These are phyloP conservation scores for Diversispora epigaea DNA, from an alignment of 192 early-diverging fungal species.

Conservation along the genomic window DNA sequence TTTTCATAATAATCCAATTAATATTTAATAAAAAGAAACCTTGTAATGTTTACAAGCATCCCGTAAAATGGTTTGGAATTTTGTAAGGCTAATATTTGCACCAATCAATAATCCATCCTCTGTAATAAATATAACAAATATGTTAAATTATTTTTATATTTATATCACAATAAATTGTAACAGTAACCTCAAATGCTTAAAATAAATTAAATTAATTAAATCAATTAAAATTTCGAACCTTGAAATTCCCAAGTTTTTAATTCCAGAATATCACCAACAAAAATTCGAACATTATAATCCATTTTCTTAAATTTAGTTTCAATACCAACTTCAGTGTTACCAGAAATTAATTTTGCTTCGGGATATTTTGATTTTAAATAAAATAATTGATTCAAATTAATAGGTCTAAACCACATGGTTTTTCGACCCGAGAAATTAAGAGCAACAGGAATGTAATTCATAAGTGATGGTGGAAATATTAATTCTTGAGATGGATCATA, in stretches of 20 bases:
- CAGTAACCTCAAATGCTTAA: background rate
- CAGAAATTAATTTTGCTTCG: slow-evolving; percentile 71
- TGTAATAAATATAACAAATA: background rate
- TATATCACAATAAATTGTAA: background rate
- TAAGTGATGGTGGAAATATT: slow-evolving; percentile 66
- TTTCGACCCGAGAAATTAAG: slow-evolving; percentile 54
- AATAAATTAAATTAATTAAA: background rate
- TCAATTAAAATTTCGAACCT: background rate
- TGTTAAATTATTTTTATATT: background rate
- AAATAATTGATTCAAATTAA: slow-evolving; percentile 53
- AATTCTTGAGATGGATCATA: slow-evolving; percentile 66
- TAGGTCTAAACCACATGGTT: slow-evolving; percentile 63
- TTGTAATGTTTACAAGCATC: slow-evolving; percentile 38
- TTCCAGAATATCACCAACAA: slow-evolving; percentile 68
- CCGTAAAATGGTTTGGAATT: slow-evolving; percentile 54
- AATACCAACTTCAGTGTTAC: slow-evolving; percentile 82
- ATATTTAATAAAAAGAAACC: background rate
- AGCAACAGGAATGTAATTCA: slow-evolving; percentile 51
- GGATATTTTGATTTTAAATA: slow-evolving; percentile 57
- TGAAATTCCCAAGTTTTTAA: slow-evolving; percentile 52
- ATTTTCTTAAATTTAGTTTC: slow-evolving; percentile 75
- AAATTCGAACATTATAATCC: slow-evolving; percentile 63
- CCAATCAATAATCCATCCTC: slow-evolving; percentile 57
- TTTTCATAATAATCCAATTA: no score
- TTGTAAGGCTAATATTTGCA: slow-evolving; percentile 64